Evolutionary conservation across 2,329 filamentous ascomycete species (phyloP).

Genomic region (Trichoderma oligosporum): DNA sequence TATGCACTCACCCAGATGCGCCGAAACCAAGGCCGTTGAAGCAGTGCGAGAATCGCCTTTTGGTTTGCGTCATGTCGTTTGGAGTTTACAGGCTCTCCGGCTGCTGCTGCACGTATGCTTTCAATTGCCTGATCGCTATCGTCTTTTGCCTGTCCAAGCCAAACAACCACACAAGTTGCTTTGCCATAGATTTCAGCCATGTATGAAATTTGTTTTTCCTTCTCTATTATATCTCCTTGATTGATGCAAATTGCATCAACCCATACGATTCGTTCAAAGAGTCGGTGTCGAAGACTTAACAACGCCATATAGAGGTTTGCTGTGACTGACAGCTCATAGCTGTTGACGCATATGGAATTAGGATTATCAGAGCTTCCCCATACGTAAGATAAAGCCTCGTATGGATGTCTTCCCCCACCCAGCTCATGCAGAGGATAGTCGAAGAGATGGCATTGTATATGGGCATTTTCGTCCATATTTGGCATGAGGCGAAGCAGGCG

Average conservation of each 20-base stretch:
- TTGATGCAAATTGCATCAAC: conserved; percentile 19
- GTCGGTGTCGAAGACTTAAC: not conserved
- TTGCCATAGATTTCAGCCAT: conserved; percentile 18
- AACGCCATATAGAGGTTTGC: conserved; percentile 10
- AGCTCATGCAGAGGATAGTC: not conserved
- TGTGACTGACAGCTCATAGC: not conserved
- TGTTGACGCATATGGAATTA: not conserved
- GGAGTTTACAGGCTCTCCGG: not conserved
- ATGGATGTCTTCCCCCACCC: not conserved
- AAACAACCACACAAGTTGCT: conserved; percentile 15
- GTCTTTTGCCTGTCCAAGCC: conserved; percentile 3
- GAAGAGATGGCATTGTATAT: conserved; percentile 1
- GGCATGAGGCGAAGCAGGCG: conserved; percentile 8
- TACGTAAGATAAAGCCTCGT: conserved; percentile 15
- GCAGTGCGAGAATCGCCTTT: not conserved
- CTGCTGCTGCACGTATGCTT: conserved; percentile 8
- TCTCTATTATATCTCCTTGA: conserved; percentile 4
- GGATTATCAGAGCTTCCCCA: not conserved
- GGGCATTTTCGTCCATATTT: not conserved
- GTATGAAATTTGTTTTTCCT: conserved; percentile 1
- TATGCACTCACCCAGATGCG: not conserved
- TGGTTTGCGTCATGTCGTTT: not conserved
- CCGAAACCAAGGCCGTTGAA: conserved; percentile 9
- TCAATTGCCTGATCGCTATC: not conserved
- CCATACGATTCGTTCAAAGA: conserved; percentile 15